Evolutionary conservation across 2,329 filamentous ascomycete species (phyloP).

Genomic region (Fusarium beomiforme): DNA sequence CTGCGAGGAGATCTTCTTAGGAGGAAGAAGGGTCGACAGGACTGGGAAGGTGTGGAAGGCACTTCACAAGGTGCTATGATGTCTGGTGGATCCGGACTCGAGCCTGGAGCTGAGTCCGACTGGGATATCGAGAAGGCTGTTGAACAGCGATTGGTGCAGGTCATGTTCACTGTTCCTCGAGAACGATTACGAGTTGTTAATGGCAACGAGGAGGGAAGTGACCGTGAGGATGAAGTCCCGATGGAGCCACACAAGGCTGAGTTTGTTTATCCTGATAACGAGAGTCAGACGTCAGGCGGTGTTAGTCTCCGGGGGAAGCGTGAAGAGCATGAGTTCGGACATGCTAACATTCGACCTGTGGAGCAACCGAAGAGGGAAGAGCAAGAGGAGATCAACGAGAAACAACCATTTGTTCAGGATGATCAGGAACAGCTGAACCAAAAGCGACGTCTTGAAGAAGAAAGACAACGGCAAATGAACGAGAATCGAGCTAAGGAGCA

Average conservation of each 20-base stretch:
- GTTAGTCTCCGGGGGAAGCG: constrained; percentile 24
- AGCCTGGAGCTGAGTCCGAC: constrained; percentile 65
- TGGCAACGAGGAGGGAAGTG: constrained; percentile 61
- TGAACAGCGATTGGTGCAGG: constrained; percentile 76
- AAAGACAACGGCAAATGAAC: not conserved
- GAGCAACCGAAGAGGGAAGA: constrained; percentile 4
- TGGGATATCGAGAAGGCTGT: constrained; percentile 82
- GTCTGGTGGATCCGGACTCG: constrained; percentile 44
- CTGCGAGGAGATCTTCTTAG: constrained; percentile 61
- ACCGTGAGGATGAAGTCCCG: constrained; percentile 43
- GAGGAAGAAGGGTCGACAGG: constrained; percentile 64
- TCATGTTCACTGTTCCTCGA: constrained; percentile 94
- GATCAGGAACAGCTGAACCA: constrained; percentile 2
- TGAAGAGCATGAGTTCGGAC: not conserved
- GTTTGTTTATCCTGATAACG: constrained; percentile 53
- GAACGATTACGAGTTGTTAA: constrained; percentile 92
- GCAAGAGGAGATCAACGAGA: constrained; percentile 20
- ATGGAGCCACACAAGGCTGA: constrained; percentile 50
- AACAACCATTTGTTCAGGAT: constrained; percentile 14
- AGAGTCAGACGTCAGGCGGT: constrained; percentile 29
- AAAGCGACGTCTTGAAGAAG: not conserved
- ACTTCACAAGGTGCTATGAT: constrained; percentile 30
- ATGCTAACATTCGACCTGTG: not conserved
- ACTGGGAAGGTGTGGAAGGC: constrained; percentile 57
- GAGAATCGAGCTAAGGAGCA: constrained; percentile 13